Evolutionary conservation across 2,329 filamentous ascomycete genomes (phyloP), one percentile per base, ranked within the genome.

Genomic region (Calonectria pteridis): DNA sequence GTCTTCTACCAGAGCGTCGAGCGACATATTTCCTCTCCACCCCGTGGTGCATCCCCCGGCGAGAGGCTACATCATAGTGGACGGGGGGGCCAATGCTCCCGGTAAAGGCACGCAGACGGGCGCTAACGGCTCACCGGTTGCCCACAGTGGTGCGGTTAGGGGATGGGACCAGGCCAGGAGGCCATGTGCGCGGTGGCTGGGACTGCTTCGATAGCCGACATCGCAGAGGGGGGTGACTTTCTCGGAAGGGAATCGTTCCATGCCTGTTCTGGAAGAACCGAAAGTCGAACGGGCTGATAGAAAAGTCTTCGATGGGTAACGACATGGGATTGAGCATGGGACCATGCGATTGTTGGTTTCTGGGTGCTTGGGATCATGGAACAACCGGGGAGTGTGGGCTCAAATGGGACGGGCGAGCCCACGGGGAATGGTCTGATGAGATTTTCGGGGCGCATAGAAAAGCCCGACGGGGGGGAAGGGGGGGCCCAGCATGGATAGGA

Each of bases 401-500:
- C 46, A 67, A 64, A 65, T 58, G 23, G 49, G 65, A 62, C 64
- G 46, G 58, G 58, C 64, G 46, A 69, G 71, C 67, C 58, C 72
- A 73, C 78, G 65, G 71, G 69, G 53, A 76, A 77, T 79, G 78
- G 78, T 76, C 74, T 78, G 78, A 79, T 80, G 76, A 79, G 71
- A 67, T 72, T 69, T 55, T 67, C 64, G 65, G 69, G 75, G 76
- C 76, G 72, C 72, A 72, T 58, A 71, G 59, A 53, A 69, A 58
- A 73, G 69, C 46, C 71, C 65, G 69, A 72, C 69, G 62, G 69
- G 72, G 69, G 72, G 66, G 50, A 28, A 40, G 59, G 51, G 63
- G 63, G 67, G 65, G 29, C 67, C 63, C 58, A 53, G 68, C 73
- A 71, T 65, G 67, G 69, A 28, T 33, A 29, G 51, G 69, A 46